Evolutionary conservation across 106 monocot genomes (phyloP), one percentile per base, ranked within the genome.

Genomic region (Ottelia alismoides): DNA sequence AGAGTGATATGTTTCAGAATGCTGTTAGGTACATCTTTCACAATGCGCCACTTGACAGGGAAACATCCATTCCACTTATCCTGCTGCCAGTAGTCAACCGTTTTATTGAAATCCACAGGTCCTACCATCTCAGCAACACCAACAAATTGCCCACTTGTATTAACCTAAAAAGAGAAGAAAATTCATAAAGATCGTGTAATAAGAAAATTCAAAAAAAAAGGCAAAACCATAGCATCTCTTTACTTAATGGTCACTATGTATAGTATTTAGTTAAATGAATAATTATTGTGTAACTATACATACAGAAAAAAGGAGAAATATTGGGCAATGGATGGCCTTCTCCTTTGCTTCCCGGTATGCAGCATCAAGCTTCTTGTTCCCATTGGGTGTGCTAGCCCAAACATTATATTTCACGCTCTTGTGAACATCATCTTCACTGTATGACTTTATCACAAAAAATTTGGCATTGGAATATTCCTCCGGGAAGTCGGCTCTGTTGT

Each of bases 41-140:
- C 78, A 47, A 92, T 78, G 27, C 85, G 91, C 85, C 91, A 92
- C 72, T 76, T 85, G 20, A 92, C 78, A 62, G 73, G 70, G 61
- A 92, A 92, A 57, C 85, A 85, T 21, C 91, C 91, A 70, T 64
- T 85, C 91, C 91, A 92, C 73, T 82, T 92, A 57, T 85, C 85
- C 54, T 92, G 85, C 45, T 92, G 91, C 85, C 91, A 92, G 56
- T 92, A 82, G 10, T 92, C 85, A 0, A 92, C 65, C 2, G 81
- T 92, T 52, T 78, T 92, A 66, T 85, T 69, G 54, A 92, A 92
- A 78, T 92, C 91, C 66, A 92, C 85, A 1, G 67, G 71, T 1
- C 91, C 91, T 11, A 74, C 55, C 85, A 92, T 92, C 75, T 85
- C 85, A 0, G 85, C 91, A 53, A 82, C 65, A 46, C 91, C 91